Conservation (phyloP, 306 rosid genomes). For the Vigna mungo region DNA sequence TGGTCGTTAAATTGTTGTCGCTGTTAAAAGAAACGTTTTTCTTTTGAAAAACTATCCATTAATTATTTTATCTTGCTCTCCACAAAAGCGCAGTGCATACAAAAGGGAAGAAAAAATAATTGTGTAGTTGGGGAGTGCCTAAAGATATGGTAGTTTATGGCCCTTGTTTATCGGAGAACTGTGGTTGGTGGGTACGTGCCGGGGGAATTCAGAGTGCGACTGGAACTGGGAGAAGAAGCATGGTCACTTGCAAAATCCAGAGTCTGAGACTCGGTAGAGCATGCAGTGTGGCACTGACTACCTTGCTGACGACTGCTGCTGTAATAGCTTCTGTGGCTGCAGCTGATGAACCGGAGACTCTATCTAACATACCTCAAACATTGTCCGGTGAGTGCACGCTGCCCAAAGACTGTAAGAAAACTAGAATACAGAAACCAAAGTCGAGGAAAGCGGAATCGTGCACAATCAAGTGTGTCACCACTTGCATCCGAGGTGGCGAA, state of each 20-base stretch:
- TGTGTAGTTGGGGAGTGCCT: conserved; percentile 27
- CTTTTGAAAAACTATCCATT: too few species aligned
- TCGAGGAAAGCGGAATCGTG: conserved; percentile 90
- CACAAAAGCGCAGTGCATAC: background rate
- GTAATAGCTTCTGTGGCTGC: conserved; percentile 50
- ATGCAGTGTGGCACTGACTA: conserved; percentile 45
- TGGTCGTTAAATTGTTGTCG: too few species aligned
- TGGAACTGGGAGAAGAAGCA: conserved; percentile 22
- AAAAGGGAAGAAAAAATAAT: background rate
- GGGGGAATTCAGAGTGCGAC: background rate
- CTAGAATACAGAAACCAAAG: conserved; percentile 83
- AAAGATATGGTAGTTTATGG: conserved; percentile 52
- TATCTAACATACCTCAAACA: conserved; percentile 84
- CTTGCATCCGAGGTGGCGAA: conserved; percentile 92
- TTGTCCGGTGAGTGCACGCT: conserved; percentile 75
- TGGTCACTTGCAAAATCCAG: conserved; percentile 14
- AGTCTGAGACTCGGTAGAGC: conserved; percentile 14
- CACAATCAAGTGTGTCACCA: conserved; percentile 80
- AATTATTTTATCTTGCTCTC: too few species aligned
- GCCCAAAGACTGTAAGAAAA: conserved; percentile 64
- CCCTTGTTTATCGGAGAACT: conserved; percentile 21
- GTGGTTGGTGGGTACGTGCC: conserved; percentile 13
- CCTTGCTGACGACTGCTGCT: conserved; percentile 55
- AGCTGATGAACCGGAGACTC: conserved; percentile 58
- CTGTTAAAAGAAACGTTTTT: too few species aligned